A percentile compares a stretch with the other conserved stretches of the same genome.
phyloP scores from a whole-genome alignment of 2,329 filamentous ascomycete genomes.

The Paradendryphiella salina region DNA sequence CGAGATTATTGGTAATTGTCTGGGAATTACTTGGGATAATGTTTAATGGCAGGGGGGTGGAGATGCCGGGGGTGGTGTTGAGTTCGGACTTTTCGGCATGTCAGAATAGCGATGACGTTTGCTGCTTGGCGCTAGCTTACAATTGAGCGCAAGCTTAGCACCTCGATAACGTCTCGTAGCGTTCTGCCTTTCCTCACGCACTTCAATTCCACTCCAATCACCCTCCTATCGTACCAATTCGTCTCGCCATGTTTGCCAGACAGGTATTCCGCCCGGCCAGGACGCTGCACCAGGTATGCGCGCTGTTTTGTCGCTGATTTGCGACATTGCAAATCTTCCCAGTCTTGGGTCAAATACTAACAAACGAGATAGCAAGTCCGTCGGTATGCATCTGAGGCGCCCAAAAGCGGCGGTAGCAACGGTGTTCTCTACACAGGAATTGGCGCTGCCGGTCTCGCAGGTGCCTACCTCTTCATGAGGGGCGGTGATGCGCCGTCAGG shows the following conservation, averaged over 20 bases:
- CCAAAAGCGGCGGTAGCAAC: conserved; percentile 55
- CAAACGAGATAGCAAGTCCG: conserved; percentile 59
- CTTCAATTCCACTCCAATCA: conserved; percentile 13
- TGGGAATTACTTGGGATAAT: background rate
- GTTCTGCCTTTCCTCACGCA: conserved; percentile 2
- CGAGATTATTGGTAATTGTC: background rate
- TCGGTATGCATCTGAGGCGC: conserved; percentile 70
- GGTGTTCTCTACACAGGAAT: conserved; percentile 61
- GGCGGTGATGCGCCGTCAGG: conserved; percentile 34
- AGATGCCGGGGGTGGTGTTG: background rate
- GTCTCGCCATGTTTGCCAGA: conserved; percentile 50
- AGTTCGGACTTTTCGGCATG: conserved; percentile 10
- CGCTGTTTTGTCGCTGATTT: conserved; percentile 10
- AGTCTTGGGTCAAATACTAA: conserved; percentile 24
- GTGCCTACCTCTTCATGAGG: conserved; percentile 55
- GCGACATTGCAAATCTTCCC: conserved; percentile 22
- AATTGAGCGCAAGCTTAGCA: conserved; percentile 18
- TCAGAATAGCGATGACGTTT: conserved; percentile 30
- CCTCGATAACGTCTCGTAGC: conserved; percentile 9
- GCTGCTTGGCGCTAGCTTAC: conserved; percentile 29
- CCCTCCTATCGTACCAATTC: conserved; percentile 26
- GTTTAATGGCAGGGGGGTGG: background rate
- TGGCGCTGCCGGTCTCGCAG: conserved; percentile 62
- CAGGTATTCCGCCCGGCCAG: conserved; percentile 50
- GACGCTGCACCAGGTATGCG: conserved; percentile 47